Base-by-base conservation (phyloP, 805 yeast genomes). In the Brettanomyces bruxellensis region DNA sequence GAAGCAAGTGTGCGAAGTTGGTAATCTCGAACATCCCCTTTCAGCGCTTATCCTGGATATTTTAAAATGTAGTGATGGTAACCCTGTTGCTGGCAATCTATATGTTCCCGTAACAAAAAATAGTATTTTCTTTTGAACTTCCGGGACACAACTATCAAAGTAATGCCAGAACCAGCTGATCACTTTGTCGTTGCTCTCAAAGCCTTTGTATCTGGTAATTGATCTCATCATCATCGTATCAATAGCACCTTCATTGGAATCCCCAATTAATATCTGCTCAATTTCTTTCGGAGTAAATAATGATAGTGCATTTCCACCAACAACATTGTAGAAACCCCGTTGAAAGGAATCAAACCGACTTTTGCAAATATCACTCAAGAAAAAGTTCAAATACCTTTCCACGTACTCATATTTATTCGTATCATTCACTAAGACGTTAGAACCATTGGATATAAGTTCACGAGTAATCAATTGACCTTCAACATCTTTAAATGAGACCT, bases 1-100 rank as follows among this genome's bases (percentile, higher is more conserved):
- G 68, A 93, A 91, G 56, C 99, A 91, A 0, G 98, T 93, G 59
- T 91, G 98, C 0, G 97, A 88, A 13, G 83, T 68, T 0, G 98
- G 98, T 14, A 90, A 65, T 42, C 83, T 68, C 1, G 74, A 69
- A 32, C 68, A 71, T 1, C 51, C 55, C 12, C 43, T 50, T 24
- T 42, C 47, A 34, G 49, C 55, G 5, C 43, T 47, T 11, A 68
- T 55, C 46, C 75, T 74, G 13, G 83, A 76, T n/a, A 91, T 76
- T 49, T 81, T 81, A 56, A 93, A 82, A 40, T 72, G 71, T 67
- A 91, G 66, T 44, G 84, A 82, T 30, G 85, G 81, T 28, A 88
- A 72, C 0, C 99, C 99, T 0, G 96, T 86, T 0, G 96, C 95
- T 1, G 99, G 98, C 6, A 93, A 72, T 40, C 96, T 69, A 57